These are phyloP conservation scores for Podospora fimiseda DNA, from an alignment of 495 filamentous ascomycete genomes.

Conservation along the genomic window DNA sequence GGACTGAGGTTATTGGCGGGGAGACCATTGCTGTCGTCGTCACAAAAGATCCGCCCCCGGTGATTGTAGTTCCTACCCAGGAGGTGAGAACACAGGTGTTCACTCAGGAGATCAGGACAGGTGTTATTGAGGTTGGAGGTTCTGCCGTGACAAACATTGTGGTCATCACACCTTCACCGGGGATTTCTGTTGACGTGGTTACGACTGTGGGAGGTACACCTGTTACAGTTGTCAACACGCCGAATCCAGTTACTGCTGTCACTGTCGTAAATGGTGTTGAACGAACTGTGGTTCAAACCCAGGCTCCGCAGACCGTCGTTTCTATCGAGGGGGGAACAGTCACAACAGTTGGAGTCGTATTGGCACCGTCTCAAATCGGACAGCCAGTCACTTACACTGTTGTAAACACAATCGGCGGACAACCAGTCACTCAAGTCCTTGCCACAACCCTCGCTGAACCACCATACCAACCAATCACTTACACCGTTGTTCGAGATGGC, in stretches of 20 bases:
- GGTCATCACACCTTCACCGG: constrained; percentile 20
- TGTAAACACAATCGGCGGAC: constrained; percentile 13
- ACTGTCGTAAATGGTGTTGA: constrained; percentile 8
- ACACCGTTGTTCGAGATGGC: constrained; percentile 13
- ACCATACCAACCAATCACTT: constrained; percentile 12
- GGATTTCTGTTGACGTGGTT: constrained; percentile 3
- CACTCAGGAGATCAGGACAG: constrained; percentile 12
- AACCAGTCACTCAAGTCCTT: constrained; percentile 12
- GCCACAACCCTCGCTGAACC: constrained; percentile 12
- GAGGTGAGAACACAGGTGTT: constrained; percentile 17
- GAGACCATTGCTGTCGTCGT: constrained; percentile 9
- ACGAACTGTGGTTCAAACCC: constrained; percentile 17
- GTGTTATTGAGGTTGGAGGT: constrained; percentile 13
- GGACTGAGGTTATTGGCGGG: constrained; percentile 11
- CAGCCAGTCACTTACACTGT: constrained; percentile 16
- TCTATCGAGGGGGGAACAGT: constrained; percentile 7
- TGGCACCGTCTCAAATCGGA: constrained; percentile 6
- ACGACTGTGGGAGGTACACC: constrained; percentile 14
- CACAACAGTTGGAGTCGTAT: constrained; percentile 10
- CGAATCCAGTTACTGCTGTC: constrained; percentile 12
- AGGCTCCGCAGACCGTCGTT: constrained; percentile 16
- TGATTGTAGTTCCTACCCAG: constrained; percentile 8
- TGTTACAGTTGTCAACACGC: constrained; percentile 15
- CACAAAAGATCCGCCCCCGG: constrained; percentile 14
- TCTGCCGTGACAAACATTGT: constrained; percentile 16